Base-by-base conservation (phyloP, 108 stramenopile genomes). In the Cyclotella baltica region DNA sequence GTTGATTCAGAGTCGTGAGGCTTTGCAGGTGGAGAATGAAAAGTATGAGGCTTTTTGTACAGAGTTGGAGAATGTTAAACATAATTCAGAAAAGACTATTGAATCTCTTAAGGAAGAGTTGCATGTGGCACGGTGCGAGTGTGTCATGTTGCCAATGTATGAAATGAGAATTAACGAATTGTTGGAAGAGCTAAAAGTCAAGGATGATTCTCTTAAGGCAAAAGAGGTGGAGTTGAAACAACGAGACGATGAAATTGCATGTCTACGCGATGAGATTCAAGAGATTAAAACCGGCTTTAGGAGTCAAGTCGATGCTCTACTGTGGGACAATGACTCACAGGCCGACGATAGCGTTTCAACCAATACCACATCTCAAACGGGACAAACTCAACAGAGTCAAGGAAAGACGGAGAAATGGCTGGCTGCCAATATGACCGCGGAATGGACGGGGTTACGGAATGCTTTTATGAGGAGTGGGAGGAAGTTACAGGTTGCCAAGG, bases 111-210 rank as follows among this genome's bases (percentile, higher is more conserved):
- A 55, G 19, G 36, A 70, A 25, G 69, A 70, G 38, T 10, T 70
- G 1, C 36, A 38, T 53, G 22, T 56, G 33, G 37, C 35, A 0
- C 35, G 25, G 55, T 31, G 37, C 6, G 55, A 53, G 28, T 35
- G 22, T 57, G 69, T 30, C 3, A 37, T 57, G 35, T 37, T 70
- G 55, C 69, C 69, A 23, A 15, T 57, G 36, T 70, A 40, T 53
- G 69, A 67, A 30, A n/a, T 25, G 4, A 50, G 67, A 28, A 67
- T 67, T 6, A 70, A 13, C 38, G 69, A 70, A 27, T 40, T 70
- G 15, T 19, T 70, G 35, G 55, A 40, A n/a, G 55, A 55, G 55
- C 25, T 70, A 10, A 70, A 57, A 25, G 6, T 0, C n/a, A 70
- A 57, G 57, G 69, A 68, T 6, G 31, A 34, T 53, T 0, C 16